Evolutionary conservation across 768 basidiomycete genomes (phyloP).

Genomic region (Hygrophoropsis aurantiaca): DNA sequence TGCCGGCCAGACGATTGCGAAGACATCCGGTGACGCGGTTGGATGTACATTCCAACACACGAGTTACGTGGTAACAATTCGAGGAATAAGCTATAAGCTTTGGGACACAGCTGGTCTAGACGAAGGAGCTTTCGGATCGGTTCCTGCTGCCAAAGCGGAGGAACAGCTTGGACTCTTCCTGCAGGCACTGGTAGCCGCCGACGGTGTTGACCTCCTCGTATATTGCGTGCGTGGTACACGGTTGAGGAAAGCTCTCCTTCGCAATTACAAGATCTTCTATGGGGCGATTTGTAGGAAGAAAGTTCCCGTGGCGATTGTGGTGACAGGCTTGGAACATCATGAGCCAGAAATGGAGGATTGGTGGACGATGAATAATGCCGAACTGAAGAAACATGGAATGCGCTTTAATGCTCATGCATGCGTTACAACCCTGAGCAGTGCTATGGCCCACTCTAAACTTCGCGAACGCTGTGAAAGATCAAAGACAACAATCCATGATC

Average conservation of each 20-base stretch:
- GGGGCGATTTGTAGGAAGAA: conserved; percentile 28
- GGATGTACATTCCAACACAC: conserved; percentile 35
- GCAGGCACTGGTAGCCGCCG: conserved; percentile 22
- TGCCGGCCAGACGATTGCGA: conserved; percentile 21
- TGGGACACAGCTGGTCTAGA: conserved; percentile 35
- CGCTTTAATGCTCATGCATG: conserved; percentile 38
- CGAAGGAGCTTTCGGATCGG: conserved; percentile 27
- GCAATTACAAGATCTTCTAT: conserved; percentile 31
- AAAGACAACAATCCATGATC: conserved; percentile 3
- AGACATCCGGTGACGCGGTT: conserved; percentile 25
- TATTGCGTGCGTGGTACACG: conserved; percentile 36
- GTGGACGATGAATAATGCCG: conserved; percentile 38
- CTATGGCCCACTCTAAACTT: background rate
- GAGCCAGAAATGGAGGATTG: conserved; percentile 34
- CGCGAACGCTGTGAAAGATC: conserved; percentile 4
- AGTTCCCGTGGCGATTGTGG: conserved; percentile 30
- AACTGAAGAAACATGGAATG: conserved; percentile 33
- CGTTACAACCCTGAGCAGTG: conserved; percentile 32
- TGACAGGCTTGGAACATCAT: conserved; percentile 35
- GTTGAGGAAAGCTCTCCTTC: conserved; percentile 22
- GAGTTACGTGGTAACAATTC: conserved; percentile 21
- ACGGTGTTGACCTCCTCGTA: conserved; percentile 29
- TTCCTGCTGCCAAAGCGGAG: conserved; percentile 24
- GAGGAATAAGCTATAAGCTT: conserved; percentile 17
- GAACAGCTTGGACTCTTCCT: conserved; percentile 32